These are phyloP conservation scores for Scedosporium dehoogii DNA, from an alignment of 2,329 filamentous ascomycete genomes.

Conservation along the genomic window DNA sequence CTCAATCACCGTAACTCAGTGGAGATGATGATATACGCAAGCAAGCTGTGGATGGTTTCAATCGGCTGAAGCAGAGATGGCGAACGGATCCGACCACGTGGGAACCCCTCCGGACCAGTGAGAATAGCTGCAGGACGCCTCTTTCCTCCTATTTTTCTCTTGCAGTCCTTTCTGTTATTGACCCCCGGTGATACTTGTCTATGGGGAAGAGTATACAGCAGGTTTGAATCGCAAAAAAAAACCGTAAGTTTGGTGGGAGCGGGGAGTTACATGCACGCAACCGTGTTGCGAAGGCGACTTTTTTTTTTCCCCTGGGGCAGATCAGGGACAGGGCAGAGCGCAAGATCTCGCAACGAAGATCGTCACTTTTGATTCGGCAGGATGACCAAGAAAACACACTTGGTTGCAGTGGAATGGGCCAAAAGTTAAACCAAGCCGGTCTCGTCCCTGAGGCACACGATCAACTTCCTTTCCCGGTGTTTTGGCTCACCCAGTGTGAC, in stretches of 20 bases:
- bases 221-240: background rate
- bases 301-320: background rate
- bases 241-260: background rate
- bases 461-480: constrained; percentile 24
- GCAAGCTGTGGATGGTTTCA: background rate
- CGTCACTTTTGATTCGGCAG: background rate
- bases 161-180: background rate
- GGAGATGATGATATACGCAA: background rate
- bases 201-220: background rate
- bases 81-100: background rate
- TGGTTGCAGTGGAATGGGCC: background rate
- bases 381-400: background rate
- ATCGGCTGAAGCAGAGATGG: background rate
- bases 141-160: background rate
- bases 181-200: background rate
- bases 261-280: background rate
- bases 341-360: background rate
- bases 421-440: background rate
- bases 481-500: background rate
- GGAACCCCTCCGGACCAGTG: background rate
- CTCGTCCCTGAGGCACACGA: constrained; percentile 24
- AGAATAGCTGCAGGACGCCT: background rate
- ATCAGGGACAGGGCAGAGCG: background rate
- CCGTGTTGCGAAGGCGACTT: too few species aligned
- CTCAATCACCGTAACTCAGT: background rate